Evolutionary conservation across 2,329 filamentous ascomycete genomes (phyloP), one percentile per base, ranked within the genome.

Genomic region (Alternaria triticina): DNA sequence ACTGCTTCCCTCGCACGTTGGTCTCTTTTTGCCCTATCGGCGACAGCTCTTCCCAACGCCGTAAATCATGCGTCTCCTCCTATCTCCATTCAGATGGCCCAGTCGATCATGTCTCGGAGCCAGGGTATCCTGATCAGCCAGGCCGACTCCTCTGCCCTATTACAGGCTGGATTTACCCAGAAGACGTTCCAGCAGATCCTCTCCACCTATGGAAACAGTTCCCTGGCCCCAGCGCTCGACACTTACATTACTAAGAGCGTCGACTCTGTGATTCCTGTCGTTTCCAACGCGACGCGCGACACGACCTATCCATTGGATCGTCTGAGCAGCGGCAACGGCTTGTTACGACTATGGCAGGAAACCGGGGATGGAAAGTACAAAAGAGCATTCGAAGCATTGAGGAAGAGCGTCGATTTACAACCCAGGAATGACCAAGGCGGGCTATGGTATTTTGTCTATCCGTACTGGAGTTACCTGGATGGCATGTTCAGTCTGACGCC

Each of bases 391-490:
- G 17, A 56, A 7, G 64, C 58, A 7, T 68, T 80, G 4, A 61
- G 71, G 8, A 30, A 58, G 6, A 79, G 75, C 8, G 61, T 79
- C 1, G 65, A 67, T 11, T 27, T 70, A 3, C 79, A 81, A 54
- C 68, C 66, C 6, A 68, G 66, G 2, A 80, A 77, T 45, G 60
- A 56, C 1, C 68, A 77, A 27, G 72, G 68, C 3, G 77, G 76
- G 1, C 57, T 79, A 6, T 80, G 77, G 77, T 81, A 81, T 51
- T 80, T 74, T 54, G 69, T 74, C 6, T 86, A 87, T 64, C 84
- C 83, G 1, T 77, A 86, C 57, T 84, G 84, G 80, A 84, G 83
- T 69, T 87, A 86, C 66, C 76, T 86, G 4, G 85, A 87, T 65
- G 85, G 85, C 61, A 84, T 86, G 81, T 86, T 82, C 77, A 85